Percentiles rank a stretch among this genome's conserved stretches.
phyloP scores from a whole-genome alignment of 2,329 filamentous ascomycete genomes.

The Fusarium sp. region DNA sequence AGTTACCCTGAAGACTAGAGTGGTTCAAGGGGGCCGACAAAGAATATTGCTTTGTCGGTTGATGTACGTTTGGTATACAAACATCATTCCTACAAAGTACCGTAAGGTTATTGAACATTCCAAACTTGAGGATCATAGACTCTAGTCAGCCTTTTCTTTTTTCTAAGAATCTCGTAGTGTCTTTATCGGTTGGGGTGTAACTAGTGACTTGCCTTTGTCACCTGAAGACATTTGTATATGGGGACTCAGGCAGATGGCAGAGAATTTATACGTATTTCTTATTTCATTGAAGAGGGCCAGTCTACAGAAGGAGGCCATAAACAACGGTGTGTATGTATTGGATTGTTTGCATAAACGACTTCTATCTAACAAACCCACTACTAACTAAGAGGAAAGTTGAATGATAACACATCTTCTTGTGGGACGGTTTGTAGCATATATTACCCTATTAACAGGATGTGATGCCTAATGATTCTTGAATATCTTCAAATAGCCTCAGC shows the following conservation, averaged over 20 bases:
- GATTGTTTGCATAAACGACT: too few relatives aligned
- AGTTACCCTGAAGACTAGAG: neutral
- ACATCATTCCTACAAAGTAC: neutral
- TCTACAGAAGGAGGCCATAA: too few relatives aligned
- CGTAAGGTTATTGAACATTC: neutral
- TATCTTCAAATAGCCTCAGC: neutral
- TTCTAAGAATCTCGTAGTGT: too few relatives aligned
- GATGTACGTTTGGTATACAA: neutral
- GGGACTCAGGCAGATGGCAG: too few relatives aligned
- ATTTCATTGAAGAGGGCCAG: too few relatives aligned
- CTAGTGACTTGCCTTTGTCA: too few relatives aligned
- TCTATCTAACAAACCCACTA: neutral
- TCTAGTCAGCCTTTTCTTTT: too few relatives aligned
- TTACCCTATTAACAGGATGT: neutral
- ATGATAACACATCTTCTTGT: neutral
- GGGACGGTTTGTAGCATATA: fast-evolving
- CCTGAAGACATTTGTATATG: too few relatives aligned
- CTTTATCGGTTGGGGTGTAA: too few relatives aligned
- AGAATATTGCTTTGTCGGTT: neutral
- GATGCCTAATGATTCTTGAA: neutral
- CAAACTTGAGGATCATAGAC: neutral
- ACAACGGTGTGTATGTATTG: too few relatives aligned
- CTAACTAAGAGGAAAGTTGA: neutral
- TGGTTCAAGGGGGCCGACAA: neutral
- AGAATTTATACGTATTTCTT: too few relatives aligned